Percentiles rank a stretch among this genome's conserved stretches.
Evolutionary conservation across 2,329 filamentous ascomycete genomes (phyloP).

Genomic region (Ceratocystis ficicola): DNA sequence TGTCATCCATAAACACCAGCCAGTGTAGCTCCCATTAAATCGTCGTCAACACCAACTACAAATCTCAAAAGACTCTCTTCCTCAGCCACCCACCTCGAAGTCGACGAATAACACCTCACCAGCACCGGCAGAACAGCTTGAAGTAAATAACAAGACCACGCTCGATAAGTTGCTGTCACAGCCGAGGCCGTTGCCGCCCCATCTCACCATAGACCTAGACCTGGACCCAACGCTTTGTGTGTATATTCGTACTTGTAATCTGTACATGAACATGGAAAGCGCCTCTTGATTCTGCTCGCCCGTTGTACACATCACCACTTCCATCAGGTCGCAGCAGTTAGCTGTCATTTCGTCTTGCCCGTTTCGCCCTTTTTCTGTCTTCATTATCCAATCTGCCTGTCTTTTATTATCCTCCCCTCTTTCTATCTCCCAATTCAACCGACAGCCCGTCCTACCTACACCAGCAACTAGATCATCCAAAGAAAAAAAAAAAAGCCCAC

Average conservation of each 20-base stretch:
- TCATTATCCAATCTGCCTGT: neutral
- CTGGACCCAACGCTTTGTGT: neutral
- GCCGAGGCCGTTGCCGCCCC: neutral
- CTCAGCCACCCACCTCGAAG: neutral
- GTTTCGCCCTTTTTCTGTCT: neutral
- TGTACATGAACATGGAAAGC: conserved; percentile 10
- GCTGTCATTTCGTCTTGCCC: neutral
- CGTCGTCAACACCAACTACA: neutral
- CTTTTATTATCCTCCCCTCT: neutral
- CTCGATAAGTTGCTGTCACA: neutral
- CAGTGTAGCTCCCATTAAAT: neutral
- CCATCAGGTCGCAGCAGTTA: neutral
- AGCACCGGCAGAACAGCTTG: neutral
- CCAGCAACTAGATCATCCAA: neutral
- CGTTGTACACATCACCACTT: conserved; percentile 6
- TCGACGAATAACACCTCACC: neutral
- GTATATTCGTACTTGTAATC: neutral
- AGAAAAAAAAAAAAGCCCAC: neutral
- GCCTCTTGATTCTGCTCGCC: conserved; percentile 14
- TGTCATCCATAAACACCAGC: neutral
- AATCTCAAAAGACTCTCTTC: neutral
- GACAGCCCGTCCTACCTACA: neutral
- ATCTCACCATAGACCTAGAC: neutral
- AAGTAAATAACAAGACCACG: neutral
- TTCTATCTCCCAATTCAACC: neutral